phyloP scores from a whole-genome alignment of 352 stramenopile genomes.

The Phytophthora idaei region DNA sequence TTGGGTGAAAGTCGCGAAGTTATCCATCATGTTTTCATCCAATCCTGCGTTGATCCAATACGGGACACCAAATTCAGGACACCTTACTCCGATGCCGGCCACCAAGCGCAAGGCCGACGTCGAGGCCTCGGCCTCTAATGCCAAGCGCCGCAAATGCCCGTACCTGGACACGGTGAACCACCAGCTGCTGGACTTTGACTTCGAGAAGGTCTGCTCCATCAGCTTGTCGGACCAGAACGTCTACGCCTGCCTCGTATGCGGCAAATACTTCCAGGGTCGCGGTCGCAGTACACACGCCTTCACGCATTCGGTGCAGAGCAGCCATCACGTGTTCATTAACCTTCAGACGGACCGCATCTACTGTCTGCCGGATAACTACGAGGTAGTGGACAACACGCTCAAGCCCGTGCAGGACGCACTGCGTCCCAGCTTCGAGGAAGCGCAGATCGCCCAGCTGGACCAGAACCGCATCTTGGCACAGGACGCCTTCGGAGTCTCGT shows the following conservation, averaged over 20 bases:
- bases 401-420: conserved; percentile 95
- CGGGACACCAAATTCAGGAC: conserved; percentile 14
- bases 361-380: conserved; percentile 98
- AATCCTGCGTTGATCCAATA: conserved; percentile 6
- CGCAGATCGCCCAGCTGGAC: conserved; percentile 91
- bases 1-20: conserved; percentile 18
- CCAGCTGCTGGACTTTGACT: conserved; percentile 98
- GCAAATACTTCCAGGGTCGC: conserved; percentile 98
- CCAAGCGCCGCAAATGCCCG: conserved; percentile 93
- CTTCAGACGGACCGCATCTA: conserved; percentile 95
- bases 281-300: conserved; percentile 94
- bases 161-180: conserved; percentile 99
- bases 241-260: conserved; percentile 99
- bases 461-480: conserved; percentile 90
- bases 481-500: conserved; percentile 96
- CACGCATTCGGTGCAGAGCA: conserved; percentile 96
- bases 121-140: conserved; percentile 8
- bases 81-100: conserved; percentile 1
- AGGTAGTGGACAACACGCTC: conserved; percentile 96
- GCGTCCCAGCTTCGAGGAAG: conserved; percentile 87
- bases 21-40: conserved; percentile 32
- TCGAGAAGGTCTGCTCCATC: conserved; percentile 97
- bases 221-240: conserved; percentile 97
- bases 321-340: conserved; percentile 98
- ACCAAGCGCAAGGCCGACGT: conserved; percentile 62